Base-by-base conservation (phyloP, 495 filamentous ascomycete species). In the Pyrenula aspistea region DNA sequence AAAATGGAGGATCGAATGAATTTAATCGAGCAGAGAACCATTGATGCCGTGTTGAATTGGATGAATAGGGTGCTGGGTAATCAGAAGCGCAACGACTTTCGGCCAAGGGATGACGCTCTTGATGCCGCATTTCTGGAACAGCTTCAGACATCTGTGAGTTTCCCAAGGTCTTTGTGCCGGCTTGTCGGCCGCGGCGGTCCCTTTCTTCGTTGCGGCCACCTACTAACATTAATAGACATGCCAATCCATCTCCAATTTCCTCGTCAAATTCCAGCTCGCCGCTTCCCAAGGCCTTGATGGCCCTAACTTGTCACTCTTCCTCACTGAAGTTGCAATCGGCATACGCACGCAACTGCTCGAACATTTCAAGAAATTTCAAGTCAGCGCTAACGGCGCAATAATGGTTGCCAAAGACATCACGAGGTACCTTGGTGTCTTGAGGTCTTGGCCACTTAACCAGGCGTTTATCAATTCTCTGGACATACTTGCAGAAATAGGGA, bases 331-430 rank as follows among this genome's bases (percentile, higher is more conserved):
- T 24, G 91, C 90, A 22, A 68, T 88, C 12, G 86, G 85, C 53
- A 77, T 93, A 24, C 86, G 89, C 57, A 72, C 71, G 25, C 75
- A 92, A 1, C 75, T 99, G 20, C 81, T 97, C 54, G 88, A 91
- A 59, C 94, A 99, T 71, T 87, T 97, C 71, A 95, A 93, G 63
- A 89, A 88, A 61, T 97, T 94, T 71, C 80, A 80, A 50, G 89
- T 97, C 48, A 95, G 87, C 66, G 87, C 90, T 25, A 87, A 91
- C 0, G 94, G 94, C 51, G 93, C 89, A 0, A 77, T 99, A 49
- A 91, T 96, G 82, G 89, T 97, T 23, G 90, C 86, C 52, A 95
- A 96, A 76, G 94, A 99, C 67, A 87, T 96, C 62, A 89, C 87
- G 15, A 88, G 86, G 62, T 99, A 99, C 66, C 83, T 87, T 2